Conservation (phyloP, 192 early-diverging fungal genomes). For the Chytriomyces sp. region DNA sequence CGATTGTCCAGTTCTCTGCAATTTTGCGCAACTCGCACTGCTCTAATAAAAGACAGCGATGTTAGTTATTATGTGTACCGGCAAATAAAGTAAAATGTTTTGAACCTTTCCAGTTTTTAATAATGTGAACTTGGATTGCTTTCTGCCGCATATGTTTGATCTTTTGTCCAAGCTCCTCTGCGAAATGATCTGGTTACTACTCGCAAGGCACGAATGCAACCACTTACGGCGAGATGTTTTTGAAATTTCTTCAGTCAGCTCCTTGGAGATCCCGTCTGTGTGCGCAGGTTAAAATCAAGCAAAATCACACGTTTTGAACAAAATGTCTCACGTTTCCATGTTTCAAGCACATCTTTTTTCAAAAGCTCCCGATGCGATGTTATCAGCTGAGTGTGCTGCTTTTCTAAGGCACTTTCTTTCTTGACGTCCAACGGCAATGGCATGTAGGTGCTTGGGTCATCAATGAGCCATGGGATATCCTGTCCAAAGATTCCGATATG, state of each 20-base stretch:
- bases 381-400: slow-evolving; percentile 47
- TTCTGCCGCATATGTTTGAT: slow-evolving; percentile 44
- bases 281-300: background rate
- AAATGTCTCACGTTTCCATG: slow-evolving; percentile 38
- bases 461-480: slow-evolving; percentile 55
- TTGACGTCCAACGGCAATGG: slow-evolving; percentile 48
- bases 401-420: slow-evolving; percentile 43
- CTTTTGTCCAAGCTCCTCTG: slow-evolving; percentile 37
- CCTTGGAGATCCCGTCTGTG: slow-evolving; percentile 23
- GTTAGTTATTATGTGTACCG: background rate
- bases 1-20: slow-evolving; percentile 47
- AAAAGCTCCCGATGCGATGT: slow-evolving; percentile 44
- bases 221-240: background rate
- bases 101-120: slow-evolving; percentile 43
- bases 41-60: slow-evolving; percentile 1
- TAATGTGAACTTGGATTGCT: slow-evolving; percentile 44
- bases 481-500: slow-evolving; percentile 64
- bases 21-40: slow-evolving; percentile 39
- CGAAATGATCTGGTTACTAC: background rate
- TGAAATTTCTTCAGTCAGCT: slow-evolving; percentile 5
- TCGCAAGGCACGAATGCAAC: no score
- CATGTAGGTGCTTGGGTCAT: slow-evolving; percentile 51
- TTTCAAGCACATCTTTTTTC: slow-evolving; percentile 54
- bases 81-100: background rate
- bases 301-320: background rate